These are phyloP conservation scores for Rhizopogon parksii DNA, from an alignment of 1,284 basidiomycete species.

Conservation along the genomic window DNA sequence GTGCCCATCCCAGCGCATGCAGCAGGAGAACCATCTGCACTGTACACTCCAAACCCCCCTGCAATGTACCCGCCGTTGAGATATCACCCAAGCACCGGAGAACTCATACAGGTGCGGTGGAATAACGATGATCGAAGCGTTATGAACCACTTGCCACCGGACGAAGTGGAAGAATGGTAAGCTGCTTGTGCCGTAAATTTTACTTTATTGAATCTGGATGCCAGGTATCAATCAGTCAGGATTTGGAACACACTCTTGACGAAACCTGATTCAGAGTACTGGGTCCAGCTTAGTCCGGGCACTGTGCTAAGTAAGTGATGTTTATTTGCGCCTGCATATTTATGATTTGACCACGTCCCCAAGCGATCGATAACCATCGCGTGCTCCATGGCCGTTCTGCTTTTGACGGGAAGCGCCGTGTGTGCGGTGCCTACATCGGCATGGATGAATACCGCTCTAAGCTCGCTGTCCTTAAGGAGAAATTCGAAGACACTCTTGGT, in stretches of 20 bases:
- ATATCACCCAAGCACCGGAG: constrained; percentile 57
- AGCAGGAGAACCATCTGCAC: constrained; percentile 64
- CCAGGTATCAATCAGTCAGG: constrained; percentile 78
- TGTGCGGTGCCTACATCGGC: constrained; percentile 95
- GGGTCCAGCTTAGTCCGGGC: constrained; percentile 83
- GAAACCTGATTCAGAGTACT: constrained; percentile 81
- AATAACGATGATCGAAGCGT: constrained; percentile 93
- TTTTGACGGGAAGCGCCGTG: constrained; percentile 81
- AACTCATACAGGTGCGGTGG: constrained; percentile 80
- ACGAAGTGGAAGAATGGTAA: constrained; percentile 66
- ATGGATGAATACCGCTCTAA: constrained; percentile 85
- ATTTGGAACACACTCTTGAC: constrained; percentile 75
- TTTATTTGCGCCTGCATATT: background rate
- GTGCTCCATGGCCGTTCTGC: constrained; percentile 90
- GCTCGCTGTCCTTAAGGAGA: constrained; percentile 60
- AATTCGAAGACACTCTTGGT: constrained; percentile 30
- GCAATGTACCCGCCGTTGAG: constrained; percentile 63
- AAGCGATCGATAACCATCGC: constrained; percentile 91
- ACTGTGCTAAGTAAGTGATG: constrained; percentile 70
- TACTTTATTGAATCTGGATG: constrained; percentile 2
- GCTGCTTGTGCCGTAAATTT: constrained; percentile 11
- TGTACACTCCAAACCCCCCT: constrained; percentile 59
- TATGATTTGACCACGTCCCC: constrained; percentile 1
- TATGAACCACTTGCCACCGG: constrained; percentile 52
- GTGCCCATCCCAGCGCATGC: constrained; percentile 81